phyloP scores from a whole-genome alignment of 2,329 filamentous ascomycete species.

The Fusarium luffae region DNA sequence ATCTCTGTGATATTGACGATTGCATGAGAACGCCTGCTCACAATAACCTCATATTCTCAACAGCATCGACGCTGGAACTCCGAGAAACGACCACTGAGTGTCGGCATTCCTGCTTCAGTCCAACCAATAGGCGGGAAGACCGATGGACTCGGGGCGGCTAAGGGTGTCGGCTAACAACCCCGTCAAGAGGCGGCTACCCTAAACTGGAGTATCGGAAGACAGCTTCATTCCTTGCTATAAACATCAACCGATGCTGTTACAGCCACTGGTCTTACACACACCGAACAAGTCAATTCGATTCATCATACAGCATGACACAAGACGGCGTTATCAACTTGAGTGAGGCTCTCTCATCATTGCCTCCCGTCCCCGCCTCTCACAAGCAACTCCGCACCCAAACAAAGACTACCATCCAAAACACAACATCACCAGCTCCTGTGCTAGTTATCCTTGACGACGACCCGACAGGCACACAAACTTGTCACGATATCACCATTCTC shows the following conservation, averaged over 20 bases:
- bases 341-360: neutral
- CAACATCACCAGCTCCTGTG: neutral
- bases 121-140: conserved; percentile 15
- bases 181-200: conserved; percentile 9
- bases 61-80: neutral
- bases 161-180: conserved; percentile 23
- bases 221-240: neutral
- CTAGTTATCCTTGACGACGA: conserved; percentile 19
- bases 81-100: too few relatives aligned
- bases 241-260: neutral
- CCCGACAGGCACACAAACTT: conserved; percentile 23
- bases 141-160: neutral
- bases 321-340: neutral
- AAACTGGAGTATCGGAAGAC: neutral
- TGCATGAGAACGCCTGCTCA: neutral
- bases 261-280: too few relatives aligned
- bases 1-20: neutral
- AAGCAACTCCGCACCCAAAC: conserved; percentile 4
- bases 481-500: conserved; percentile 5
- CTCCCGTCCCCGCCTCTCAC: fast-evolving
- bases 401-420: fast-evolving
- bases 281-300: fast-evolving
- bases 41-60: neutral
- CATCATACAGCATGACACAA: neutral
- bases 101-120: fast-evolving